Evolutionary conservation across 1,139 yeast genomes (phyloP).

Genomic region (Lizanozyma gosingica): DNA sequence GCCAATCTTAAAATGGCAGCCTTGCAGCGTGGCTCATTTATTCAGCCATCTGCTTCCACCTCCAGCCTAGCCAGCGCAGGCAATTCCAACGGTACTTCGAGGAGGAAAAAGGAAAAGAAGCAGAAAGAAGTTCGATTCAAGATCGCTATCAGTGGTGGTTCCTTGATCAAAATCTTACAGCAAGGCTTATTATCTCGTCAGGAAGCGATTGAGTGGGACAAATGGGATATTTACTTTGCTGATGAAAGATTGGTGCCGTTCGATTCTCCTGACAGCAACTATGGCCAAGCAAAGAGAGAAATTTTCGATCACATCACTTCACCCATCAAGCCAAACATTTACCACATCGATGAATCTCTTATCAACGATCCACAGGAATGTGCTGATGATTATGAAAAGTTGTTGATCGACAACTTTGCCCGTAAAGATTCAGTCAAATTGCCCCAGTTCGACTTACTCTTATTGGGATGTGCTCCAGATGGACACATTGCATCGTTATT

Average conservation of each 20-base stretch:
- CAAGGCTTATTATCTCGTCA: conserved; percentile 71
- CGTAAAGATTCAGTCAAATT: conserved; percentile 90
- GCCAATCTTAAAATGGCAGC: neutral
- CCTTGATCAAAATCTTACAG: conserved; percentile 73
- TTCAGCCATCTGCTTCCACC: conserved; percentile 1
- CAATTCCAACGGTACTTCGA: conserved; percentile 5
- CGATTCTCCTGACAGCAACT: conserved; percentile 74
- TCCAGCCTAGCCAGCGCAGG: conserved; percentile 4
- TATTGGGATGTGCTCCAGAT: conserved; percentile 97
- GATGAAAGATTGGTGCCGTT: conserved; percentile 95
- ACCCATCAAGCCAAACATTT: conserved; percentile 57
- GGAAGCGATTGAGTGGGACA: conserved; percentile 76
- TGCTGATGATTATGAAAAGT: conserved; percentile 87
- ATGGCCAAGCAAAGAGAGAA: conserved; percentile 78
- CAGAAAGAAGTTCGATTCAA: conserved; percentile 62
- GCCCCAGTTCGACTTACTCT: conserved; percentile 85
- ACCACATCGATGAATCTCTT: conserved; percentile 71
- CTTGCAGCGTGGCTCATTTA: neutral
- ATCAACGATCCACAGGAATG: conserved; percentile 86
- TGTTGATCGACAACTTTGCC: conserved; percentile 84
- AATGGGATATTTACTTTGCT: conserved; percentile 95
- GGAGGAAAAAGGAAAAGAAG: conserved; percentile 34
- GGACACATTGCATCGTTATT: conserved; percentile 95
- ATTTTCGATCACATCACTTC: conserved; percentile 61
- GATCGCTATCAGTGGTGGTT: conserved; percentile 90